A percentile compares a stretch with the other conserved stretches of the same genome.
Evolutionary conservation across 768 basidiomycete species (phyloP).

Genomic region (Hypsizygus marmoreus): DNA sequence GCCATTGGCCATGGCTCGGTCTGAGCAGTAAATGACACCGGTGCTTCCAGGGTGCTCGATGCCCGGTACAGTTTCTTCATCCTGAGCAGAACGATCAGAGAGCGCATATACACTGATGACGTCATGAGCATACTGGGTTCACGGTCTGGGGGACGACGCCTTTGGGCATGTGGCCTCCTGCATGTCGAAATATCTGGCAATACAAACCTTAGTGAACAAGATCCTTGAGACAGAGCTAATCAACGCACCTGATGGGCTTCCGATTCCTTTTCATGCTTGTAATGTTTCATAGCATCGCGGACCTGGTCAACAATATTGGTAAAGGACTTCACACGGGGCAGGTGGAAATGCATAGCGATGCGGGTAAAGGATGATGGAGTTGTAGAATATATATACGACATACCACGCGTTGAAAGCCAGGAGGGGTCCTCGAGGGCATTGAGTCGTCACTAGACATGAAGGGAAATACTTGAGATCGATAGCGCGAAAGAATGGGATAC

Average conservation of each 20-base stretch:
- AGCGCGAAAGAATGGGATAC: too few species aligned
- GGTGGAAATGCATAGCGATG: constrained; percentile 45
- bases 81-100: constrained; percentile 38
- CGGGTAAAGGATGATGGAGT: not conserved
- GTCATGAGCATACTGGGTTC: constrained; percentile 55
- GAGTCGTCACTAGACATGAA: constrained; percentile 13
- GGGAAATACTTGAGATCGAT: not conserved
- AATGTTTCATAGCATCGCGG: constrained; percentile 63
- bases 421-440: constrained; percentile 18
- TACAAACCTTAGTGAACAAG: constrained; percentile 8
- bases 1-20: constrained; percentile 94
- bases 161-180: constrained; percentile 69
- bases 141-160: constrained; percentile 66
- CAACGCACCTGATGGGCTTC: constrained; percentile 77
- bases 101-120: constrained; percentile 1
- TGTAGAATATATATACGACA: constrained; percentile 11
- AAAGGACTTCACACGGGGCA: constrained; percentile 45
- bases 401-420: constrained; percentile 20
- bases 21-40: constrained; percentile 82
- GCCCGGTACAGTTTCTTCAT: constrained; percentile 89
- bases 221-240: constrained; percentile 9
- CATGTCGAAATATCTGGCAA: constrained; percentile 71
- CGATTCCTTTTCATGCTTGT: constrained; percentile 79
- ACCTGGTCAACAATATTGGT: constrained; percentile 60
- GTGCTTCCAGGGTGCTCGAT: constrained; percentile 76